Percentiles rank a stretch among this genome's conserved stretches.
Evolutionary conservation across 2,329 filamentous ascomycete species (phyloP).

Genomic region (Rhynchosporium agropyri): DNA sequence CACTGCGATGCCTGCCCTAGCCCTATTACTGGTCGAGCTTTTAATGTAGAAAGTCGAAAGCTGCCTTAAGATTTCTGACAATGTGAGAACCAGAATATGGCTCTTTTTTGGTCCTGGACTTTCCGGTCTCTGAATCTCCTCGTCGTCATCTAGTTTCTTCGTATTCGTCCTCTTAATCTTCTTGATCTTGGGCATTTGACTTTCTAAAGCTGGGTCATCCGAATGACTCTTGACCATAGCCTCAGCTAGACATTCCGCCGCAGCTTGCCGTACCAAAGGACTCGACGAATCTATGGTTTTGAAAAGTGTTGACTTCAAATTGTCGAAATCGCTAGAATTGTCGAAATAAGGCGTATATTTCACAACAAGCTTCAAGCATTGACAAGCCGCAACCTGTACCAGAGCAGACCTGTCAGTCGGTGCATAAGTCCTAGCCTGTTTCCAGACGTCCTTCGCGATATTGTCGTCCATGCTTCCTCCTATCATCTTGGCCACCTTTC

Average conservation of each 20-base stretch:
- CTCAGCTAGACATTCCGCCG: conserved; percentile 81
- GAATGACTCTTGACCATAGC: conserved; percentile 82
- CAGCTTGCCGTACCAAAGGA: conserved; percentile 77
- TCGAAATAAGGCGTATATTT: conserved; percentile 80
- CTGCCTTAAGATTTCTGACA: conserved; percentile 77
- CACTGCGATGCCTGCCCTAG: conserved; percentile 79
- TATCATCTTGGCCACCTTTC: conserved; percentile 76
- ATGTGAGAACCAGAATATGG: conserved; percentile 71
- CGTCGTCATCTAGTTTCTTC: conserved; percentile 68
- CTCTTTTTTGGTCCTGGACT: conserved; percentile 77
- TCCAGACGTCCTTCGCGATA: conserved; percentile 90
- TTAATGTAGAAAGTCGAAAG: conserved; percentile 81
- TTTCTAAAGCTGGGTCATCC: conserved; percentile 55
- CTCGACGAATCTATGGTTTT: conserved; percentile 83
- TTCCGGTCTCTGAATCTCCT: conserved; percentile 65
- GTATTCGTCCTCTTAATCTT: conserved; percentile 74
- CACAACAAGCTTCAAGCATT: conserved; percentile 74
- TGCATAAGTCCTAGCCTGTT: conserved; percentile 78
- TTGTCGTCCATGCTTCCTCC: conserved; percentile 78
- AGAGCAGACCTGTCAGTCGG: conserved; percentile 80
- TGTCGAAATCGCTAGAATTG: conserved; percentile 88
- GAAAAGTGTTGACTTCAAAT: conserved; percentile 78
- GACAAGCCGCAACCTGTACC: conserved; percentile 77
- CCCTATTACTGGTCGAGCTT: conserved; percentile 75
- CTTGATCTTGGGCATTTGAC: conserved; percentile 60